Base-by-base conservation (phyloP, 495 filamentous ascomycete genomes). In the Penicillium alfredii region DNA sequence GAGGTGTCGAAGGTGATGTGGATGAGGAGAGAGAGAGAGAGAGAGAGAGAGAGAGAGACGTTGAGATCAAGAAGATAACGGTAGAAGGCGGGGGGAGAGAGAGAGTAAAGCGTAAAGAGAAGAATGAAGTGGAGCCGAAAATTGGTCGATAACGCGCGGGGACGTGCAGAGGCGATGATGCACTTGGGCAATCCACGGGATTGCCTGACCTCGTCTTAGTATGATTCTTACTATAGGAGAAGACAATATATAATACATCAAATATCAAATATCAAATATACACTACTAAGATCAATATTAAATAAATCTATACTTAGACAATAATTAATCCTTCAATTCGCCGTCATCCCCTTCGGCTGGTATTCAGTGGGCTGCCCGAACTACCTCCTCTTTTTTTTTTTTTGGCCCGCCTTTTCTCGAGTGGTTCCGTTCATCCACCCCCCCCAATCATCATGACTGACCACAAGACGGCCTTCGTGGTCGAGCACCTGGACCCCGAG, bases 401-500 rank as follows among this genome's bases (percentile, higher is more conserved):
- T n/a, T n/a, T 8, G 23, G 3, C 23, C 33, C 34, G 15, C 27
- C 21, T 38, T 21, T 33, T 38, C 17, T 32, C 32, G 25, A n/a
- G 14, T 18, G 10, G 19, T 6, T 16, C 21, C 30, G 4, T 9
- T 21, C 38, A 19, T 5, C 30, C 12, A 35, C 30, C 13, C 17
- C 24, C 38, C 19, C 39, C 36, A 25, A n/a, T n/a, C 29, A 46
- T 31, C 33, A 66, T 63, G 60, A 34, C 34, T 37, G 51, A 49
- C 33, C 46, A 53, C 12, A 36, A 47, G 42, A 82, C 80, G 33
- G 85, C 75, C 23, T 94, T 86, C 64, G 80, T 94, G 47, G 86
- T 95, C 36, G 88, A 95, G 68, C 88, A 95, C 63, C 74, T 95
- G 13, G 88, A 95, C 68, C 78, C 83, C 9, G 92, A 98, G 59